Conservation (phyloP, 176 grass and related monocot species). For the Zoysia japonica region DNA sequence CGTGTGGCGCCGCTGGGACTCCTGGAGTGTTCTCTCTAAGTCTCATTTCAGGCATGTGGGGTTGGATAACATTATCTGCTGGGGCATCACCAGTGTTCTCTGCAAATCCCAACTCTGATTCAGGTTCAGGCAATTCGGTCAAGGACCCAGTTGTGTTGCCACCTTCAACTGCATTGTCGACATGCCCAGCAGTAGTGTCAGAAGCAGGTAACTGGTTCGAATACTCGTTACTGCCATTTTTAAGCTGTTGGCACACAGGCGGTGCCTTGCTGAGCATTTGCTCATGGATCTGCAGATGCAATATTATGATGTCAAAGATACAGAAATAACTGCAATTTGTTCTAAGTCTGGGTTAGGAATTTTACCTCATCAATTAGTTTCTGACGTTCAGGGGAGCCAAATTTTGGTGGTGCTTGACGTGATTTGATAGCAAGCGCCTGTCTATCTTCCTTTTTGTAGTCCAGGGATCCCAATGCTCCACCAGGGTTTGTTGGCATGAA, state of each 20-base stretch:
- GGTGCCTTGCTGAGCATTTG: conserved; percentile 89
- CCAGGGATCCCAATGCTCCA: conserved; percentile 87
- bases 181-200: conserved; percentile 20
- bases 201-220: conserved; percentile 32
- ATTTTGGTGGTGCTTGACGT: conserved; percentile 71
- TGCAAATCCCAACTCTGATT: conserved; percentile 4
- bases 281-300: conserved; percentile 72
- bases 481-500: conserved; percentile 98
- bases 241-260: conserved; percentile 53
- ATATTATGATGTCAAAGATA: conserved; percentile 38
- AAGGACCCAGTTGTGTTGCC: conserved; percentile 32
- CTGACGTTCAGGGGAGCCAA: conserved; percentile 79
- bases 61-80: conserved; percentile 34
- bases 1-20: conserved; percentile 11
- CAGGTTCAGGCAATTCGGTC: conserved; percentile 28
- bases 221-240: conserved; percentile 25
- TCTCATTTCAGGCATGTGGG: conserved; percentile 32
- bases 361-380: conserved; percentile 92
- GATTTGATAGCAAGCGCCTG: conserved; percentile 78
- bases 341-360: not conserved
- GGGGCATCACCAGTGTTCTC: conserved; percentile 47
- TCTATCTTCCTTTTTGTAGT: conserved; percentile 92
- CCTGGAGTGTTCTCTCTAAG: conserved; percentile 42
- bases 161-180: conserved; percentile 34
- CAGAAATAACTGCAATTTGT: not conserved